phyloP scores from a whole-genome alignment of 2,329 filamentous ascomycete genomes.

The Penicillium sp. region DNA sequence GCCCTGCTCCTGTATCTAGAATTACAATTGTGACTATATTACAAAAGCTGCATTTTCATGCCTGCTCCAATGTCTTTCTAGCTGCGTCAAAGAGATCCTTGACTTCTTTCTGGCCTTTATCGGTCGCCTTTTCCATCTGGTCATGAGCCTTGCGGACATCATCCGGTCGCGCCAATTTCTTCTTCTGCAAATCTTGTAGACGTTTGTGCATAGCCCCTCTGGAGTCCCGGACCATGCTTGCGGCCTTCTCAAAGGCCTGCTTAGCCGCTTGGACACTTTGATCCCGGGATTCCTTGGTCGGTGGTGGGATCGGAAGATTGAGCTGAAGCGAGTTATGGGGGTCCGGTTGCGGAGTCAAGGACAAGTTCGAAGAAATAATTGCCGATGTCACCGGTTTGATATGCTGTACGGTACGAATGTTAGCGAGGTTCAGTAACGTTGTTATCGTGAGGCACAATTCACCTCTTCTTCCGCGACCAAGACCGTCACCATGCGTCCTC shows the following conservation, averaged over 20 bases:
- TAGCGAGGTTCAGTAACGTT: slow-evolving; percentile 10
- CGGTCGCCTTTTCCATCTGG: slow-evolving; percentile 49
- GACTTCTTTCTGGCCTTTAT: slow-evolving; percentile 48
- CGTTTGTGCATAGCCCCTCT: slow-evolving; percentile 46
- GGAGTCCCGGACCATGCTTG: slow-evolving; percentile 42
- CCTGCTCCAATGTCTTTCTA: slow-evolving; percentile 40
- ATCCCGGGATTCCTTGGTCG: slow-evolving; percentile 48
- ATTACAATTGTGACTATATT: slow-evolving; percentile 13
- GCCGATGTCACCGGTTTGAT: slow-evolving; percentile 47
- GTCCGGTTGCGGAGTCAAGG: slow-evolving; percentile 45
- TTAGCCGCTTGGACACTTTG: slow-evolving; percentile 42
- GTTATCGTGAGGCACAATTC: slow-evolving; percentile 19
- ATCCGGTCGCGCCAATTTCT: slow-evolving; percentile 45
- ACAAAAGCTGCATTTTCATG: slow-evolving; percentile 16
- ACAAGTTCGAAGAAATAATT: slow-evolving; percentile 43
- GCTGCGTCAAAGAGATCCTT: slow-evolving; percentile 47
- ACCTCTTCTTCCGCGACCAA: slow-evolving; percentile 65
- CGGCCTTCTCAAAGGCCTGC: slow-evolving; percentile 45
- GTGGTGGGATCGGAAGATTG: slow-evolving; percentile 47
- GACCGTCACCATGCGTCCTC: slow-evolving; percentile 60
- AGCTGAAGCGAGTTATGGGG: slow-evolving; percentile 46
- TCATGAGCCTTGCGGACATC: slow-evolving; percentile 48
- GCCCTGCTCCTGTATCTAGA: slow-evolving; percentile 9
- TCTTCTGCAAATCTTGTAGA: slow-evolving; percentile 45
- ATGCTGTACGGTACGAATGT: slow-evolving; percentile 31